Conservation (phyloP, 176 grass and related monocot species). For the Lolium multiflorum region DNA sequence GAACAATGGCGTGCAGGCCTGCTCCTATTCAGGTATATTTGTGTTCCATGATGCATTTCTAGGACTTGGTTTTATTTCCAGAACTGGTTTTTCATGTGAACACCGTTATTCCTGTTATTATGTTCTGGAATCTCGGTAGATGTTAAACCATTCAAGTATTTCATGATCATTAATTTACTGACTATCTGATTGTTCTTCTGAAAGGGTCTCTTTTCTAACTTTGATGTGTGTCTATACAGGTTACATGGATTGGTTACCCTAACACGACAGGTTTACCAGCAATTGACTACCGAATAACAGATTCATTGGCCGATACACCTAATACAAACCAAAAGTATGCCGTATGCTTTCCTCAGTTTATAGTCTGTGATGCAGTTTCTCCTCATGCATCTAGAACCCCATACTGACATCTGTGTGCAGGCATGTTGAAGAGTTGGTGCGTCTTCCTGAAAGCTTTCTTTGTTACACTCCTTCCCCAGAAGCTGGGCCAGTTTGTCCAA, state of each 20-base stretch:
- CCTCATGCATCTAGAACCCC: constrained; percentile 32
- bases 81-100: constrained; percentile 14
- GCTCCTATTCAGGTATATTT: constrained; percentile 87
- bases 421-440: constrained; percentile 91
- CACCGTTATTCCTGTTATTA: constrained; percentile 26
- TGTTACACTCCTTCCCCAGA: constrained; percentile 98
- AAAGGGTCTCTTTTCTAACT: constrained; percentile 25
- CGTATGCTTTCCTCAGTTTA: neutral
- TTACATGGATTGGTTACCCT: constrained; percentile 99
- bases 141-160: constrained; percentile 15
- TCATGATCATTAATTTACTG: constrained; percentile 30
- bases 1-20: constrained; percentile 91
- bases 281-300: constrained; percentile 96
- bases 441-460: constrained; percentile 91
- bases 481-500: constrained; percentile 87
- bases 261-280: constrained; percentile 98
- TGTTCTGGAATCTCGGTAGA: neutral
- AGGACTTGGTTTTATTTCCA: constrained; percentile 26
- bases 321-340: constrained; percentile 81
- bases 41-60: constrained; percentile 27
- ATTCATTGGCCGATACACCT: constrained; percentile 81
- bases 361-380: constrained; percentile 23
- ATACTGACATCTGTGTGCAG: constrained; percentile 52
- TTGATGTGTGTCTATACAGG: constrained; percentile 52
- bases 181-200: constrained; percentile 12